phyloP scores from a whole-genome alignment of 1,284 basidiomycete genomes.

The Ustilago hordei region DNA sequence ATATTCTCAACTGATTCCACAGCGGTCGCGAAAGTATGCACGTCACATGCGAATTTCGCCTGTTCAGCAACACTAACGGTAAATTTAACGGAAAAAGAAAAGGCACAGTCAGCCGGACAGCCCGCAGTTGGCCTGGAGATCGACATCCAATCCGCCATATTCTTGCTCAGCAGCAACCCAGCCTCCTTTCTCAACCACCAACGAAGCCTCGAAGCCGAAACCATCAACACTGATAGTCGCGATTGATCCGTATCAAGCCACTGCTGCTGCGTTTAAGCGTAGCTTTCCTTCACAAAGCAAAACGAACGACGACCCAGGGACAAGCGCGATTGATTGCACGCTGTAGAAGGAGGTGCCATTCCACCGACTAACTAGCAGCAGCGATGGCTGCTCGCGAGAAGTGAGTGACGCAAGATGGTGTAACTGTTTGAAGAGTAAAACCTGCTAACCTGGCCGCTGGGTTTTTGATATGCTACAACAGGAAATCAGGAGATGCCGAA shows the following conservation, averaged over 20 bases:
- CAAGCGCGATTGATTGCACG: neutral
- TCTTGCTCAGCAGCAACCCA: neutral
- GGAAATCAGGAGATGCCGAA: constrained; percentile 37
- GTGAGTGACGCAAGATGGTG: constrained; percentile 8
- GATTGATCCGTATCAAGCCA: neutral
- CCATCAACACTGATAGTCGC: neutral
- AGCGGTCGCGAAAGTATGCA: constrained; percentile 11
- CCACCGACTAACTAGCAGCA: neutral
- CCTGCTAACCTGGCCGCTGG: neutral
- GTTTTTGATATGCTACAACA: neutral
- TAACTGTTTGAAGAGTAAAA: neutral
- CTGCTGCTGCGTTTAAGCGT: neutral
- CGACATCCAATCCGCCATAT: neutral
- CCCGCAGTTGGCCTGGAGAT: constrained; percentile 2
- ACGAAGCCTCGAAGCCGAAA: neutral
- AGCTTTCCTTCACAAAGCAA: neutral
- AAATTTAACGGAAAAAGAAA: neutral
- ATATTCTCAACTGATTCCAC: neutral
- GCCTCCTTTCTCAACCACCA: neutral
- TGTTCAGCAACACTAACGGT: neutral
- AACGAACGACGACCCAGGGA: neutral
- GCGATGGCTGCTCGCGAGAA: constrained; percentile 40
- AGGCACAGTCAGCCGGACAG: constrained; percentile 11
- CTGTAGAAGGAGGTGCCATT: neutral
- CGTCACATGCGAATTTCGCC: constrained; percentile 14